A percentile compares a stretch with the other conserved stretches of the same genome.
Evolutionary conservation across 768 basidiomycete species (phyloP).

Genomic region (Phlebiopsis gigantea): DNA sequence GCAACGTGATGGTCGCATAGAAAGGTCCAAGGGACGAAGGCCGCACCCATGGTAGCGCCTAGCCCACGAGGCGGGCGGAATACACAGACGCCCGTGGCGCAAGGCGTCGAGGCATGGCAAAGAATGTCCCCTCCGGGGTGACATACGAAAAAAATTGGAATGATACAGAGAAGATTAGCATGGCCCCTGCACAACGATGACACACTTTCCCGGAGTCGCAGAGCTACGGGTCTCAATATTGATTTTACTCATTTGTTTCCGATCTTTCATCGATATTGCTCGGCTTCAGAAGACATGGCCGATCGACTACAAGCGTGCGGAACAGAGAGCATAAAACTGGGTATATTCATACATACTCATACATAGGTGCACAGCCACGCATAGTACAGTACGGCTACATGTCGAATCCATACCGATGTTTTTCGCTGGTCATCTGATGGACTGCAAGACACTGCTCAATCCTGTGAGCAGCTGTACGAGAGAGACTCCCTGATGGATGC

Average conservation of each 20-base stretch:
- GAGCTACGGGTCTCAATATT: conserved; percentile 39
- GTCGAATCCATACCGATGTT: neutral
- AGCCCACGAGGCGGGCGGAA: too few species aligned
- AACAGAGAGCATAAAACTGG: too few species aligned
- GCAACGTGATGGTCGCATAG: too few species aligned
- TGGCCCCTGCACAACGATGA: conserved; percentile 99
- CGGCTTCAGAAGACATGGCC: neutral
- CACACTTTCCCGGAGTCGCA: conserved; percentile 96
- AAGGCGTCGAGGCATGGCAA: too few species aligned
- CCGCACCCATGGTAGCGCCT: too few species aligned
- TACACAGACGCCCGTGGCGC: too few species aligned
- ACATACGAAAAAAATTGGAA: conserved; percentile 99
- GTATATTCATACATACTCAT: neutral
- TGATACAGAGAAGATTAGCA: conserved; percentile 99
- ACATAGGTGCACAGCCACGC: neutral
- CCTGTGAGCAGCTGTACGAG: neutral
- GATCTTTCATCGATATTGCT: neutral
- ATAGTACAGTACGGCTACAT: neutral
- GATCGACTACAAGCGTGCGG: too few species aligned
- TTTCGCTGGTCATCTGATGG: neutral
- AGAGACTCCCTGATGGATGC: neutral
- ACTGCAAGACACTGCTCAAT: neutral
- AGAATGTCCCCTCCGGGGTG: conserved; percentile 89
- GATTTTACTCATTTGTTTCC: conserved; percentile 15
- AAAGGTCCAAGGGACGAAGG: too few species aligned